phyloP scores from a whole-genome alignment of 208 protist species.

The Tritrichomonas foetus region DNA sequence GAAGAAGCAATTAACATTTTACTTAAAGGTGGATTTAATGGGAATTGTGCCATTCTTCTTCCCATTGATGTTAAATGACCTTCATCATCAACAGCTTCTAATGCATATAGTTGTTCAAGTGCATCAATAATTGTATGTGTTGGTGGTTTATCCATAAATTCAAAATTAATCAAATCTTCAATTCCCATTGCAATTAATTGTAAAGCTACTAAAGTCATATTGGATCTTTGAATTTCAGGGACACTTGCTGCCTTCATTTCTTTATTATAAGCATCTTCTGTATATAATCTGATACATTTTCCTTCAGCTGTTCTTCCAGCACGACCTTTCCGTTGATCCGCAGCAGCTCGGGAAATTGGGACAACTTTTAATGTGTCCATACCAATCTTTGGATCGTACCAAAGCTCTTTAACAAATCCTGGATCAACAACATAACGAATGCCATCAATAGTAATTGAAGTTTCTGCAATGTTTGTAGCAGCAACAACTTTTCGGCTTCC shows the following conservation, averaged over 20 bases:
- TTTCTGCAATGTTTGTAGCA: constrained; percentile 99
- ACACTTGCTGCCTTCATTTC: constrained; percentile 78
- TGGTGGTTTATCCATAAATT: constrained; percentile 90
- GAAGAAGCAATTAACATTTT: constrained; percentile 86
- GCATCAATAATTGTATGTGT: constrained; percentile 50
- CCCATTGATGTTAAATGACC: constrained; percentile 89
- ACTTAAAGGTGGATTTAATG: constrained; percentile 87
- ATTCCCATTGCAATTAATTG: constrained; percentile 91
- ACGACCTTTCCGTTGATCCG: constrained; percentile 81
- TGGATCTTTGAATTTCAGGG: constrained; percentile 89
- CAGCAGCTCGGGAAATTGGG: constrained; percentile 86
- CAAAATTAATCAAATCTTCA: constrained; percentile 87
- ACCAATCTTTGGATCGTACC: constrained; percentile 84
- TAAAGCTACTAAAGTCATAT: constrained; percentile 83
- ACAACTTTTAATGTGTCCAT: constrained; percentile 87
- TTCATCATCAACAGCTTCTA: constrained; percentile 85
- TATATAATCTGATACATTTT: constrained; percentile 90
- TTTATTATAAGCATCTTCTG: constrained; percentile 77
- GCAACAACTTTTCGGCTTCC: constrained; percentile 71
- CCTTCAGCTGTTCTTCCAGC: constrained; percentile 68
- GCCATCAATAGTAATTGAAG: constrained; percentile 97
- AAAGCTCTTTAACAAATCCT: constrained; percentile 46
- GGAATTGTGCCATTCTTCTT: constrained; percentile 79
- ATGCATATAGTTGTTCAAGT: constrained; percentile 70
- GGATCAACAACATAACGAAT: constrained; percentile 60